Evolutionary conservation across 108 stramenopile species (phyloP).

Genomic region (Discostella stelligeroides): DNA sequence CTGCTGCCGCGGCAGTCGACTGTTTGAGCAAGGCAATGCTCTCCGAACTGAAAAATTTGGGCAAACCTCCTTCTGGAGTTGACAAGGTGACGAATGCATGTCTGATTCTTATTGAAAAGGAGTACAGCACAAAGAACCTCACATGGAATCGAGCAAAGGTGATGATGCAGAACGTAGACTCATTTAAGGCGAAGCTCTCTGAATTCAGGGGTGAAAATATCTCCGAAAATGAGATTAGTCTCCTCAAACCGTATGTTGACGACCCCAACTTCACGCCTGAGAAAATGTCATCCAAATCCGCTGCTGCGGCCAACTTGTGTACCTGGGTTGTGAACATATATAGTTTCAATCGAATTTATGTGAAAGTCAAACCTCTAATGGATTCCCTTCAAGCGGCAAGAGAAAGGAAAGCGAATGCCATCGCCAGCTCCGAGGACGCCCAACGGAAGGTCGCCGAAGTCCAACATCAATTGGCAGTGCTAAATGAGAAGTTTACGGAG

Average conservation of each 20-base stretch:
- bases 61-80: slow-evolving; percentile 81
- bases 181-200: slow-evolving; percentile 73
- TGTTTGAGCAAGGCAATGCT: slow-evolving; percentile 87
- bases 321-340: slow-evolving; percentile 90
- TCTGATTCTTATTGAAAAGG: slow-evolving; percentile 86
- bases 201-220: slow-evolving; percentile 80
- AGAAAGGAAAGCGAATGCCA: slow-evolving; percentile 71
- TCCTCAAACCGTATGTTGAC: slow-evolving; percentile 56
- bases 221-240: slow-evolving; percentile 67
- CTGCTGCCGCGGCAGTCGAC: slow-evolving; percentile 84
- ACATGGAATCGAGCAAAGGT: slow-evolving; percentile 87
- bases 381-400: slow-evolving; percentile 80
- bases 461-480: slow-evolving; percentile 49
- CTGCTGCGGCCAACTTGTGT: slow-evolving; percentile 87
- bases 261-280: slow-evolving; percentile 73
- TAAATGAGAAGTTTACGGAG: slow-evolving; percentile 61
- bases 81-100: slow-evolving; percentile 83
- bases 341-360: slow-evolving; percentile 90
- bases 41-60: slow-evolving; percentile 82
- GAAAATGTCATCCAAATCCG: slow-evolving; percentile 85
- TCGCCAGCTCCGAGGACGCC: slow-evolving; percentile 69
- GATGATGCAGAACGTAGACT: slow-evolving; percentile 90
- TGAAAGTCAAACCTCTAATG: slow-evolving; percentile 93
- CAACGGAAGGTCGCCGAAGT: slow-evolving; percentile 66
- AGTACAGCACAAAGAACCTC: slow-evolving; percentile 76